Evolutionary conservation across 768 basidiomycete genomes (phyloP), one percentile per base, ranked within the genome.

Genomic region (Infundibulicybe gibba): DNA sequence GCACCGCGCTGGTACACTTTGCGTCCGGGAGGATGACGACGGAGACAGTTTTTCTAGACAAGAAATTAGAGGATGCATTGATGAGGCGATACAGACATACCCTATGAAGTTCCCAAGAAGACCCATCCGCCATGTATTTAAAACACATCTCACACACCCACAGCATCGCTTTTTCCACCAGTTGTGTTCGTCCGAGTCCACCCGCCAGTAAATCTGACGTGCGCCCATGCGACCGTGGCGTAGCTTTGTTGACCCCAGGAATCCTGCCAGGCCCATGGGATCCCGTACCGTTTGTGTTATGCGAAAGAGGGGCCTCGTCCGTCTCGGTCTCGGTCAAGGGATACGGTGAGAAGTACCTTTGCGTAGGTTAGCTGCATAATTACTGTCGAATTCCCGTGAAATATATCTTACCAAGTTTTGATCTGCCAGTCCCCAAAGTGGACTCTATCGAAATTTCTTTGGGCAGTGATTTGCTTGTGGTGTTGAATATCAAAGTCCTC

Each of bases 91-190:
- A 34, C 21, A 6, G 30, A 56, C 86, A 77, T 37, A 79, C 74
- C 55, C 89, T 85, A 50, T 85, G 72, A 50, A 82, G 50, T 50
- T 76, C 86, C 82, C 87, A 94, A 16, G 73, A 69, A 1, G 68
- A 64, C 13, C 81, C 78, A 40, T 91, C 85, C 2, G 81, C 71
- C 85, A 94, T 91, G 61, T 99, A 99, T 68, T 97, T 98, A 83
- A 97, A 97, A 69, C 95, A 99, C 50, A 81, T 78, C 54, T 94
- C 87, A 61, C 93, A 95, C 5, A 94, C 90, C 80, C 84, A 94
- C 15, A 94, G 64, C 30, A 70, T 65, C 14, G 80, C 66, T 41
- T 73, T 72, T 51, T 81, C 82, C n/a, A n/a, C n/a, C 14, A 59
- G 62, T 40, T 71, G 66, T 14, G 71, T 67, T 16, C 81, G 71